Percentiles rank a stretch among this genome's conserved stretches.
Evolutionary conservation across 139 green algal genomes (phyloP).

Genomic region (Volvox reticuliferus): DNA sequence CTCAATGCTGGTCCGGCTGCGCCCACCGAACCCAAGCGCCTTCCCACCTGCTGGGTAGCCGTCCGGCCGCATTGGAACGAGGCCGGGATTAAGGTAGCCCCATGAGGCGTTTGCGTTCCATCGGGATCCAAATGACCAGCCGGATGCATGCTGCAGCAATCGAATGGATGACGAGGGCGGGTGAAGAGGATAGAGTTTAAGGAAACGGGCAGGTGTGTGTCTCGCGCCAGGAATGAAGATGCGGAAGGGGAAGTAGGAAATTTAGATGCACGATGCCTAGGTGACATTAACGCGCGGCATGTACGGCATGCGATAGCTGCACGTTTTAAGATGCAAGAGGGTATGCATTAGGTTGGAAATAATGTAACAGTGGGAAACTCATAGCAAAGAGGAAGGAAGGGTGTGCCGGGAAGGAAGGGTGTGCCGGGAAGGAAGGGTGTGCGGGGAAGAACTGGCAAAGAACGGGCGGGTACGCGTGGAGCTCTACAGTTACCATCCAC

Average conservation of each 20-base stretch:
- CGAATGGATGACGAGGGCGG: too few species aligned
- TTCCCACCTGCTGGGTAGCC: conserved; percentile 29
- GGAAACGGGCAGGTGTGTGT: background rate
- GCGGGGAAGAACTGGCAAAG: background rate
- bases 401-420: background rate
- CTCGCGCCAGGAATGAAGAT: too few species aligned
- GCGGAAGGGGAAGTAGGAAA: too few species aligned
- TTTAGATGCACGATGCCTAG: too few species aligned
- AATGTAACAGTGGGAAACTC: too few species aligned
- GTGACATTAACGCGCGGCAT: too few species aligned
- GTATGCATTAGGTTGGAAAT: too few species aligned
- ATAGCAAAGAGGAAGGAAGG: background rate
- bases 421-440: background rate
- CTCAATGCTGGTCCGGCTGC: background rate
- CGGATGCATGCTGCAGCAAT: conserved; percentile 4
- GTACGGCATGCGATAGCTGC: too few species aligned
- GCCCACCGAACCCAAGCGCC: too few species aligned
- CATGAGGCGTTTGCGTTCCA: background rate
- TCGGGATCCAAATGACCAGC: background rate
- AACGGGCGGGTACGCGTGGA: too few species aligned
- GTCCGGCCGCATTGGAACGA: background rate
- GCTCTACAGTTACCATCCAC: too few species aligned
- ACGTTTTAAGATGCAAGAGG: too few species aligned
- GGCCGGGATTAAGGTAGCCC: background rate
- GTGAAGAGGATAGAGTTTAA: background rate